Conservation (phyloP, 495 filamentous ascomycete species). For the Penicillium canariense region DNA sequence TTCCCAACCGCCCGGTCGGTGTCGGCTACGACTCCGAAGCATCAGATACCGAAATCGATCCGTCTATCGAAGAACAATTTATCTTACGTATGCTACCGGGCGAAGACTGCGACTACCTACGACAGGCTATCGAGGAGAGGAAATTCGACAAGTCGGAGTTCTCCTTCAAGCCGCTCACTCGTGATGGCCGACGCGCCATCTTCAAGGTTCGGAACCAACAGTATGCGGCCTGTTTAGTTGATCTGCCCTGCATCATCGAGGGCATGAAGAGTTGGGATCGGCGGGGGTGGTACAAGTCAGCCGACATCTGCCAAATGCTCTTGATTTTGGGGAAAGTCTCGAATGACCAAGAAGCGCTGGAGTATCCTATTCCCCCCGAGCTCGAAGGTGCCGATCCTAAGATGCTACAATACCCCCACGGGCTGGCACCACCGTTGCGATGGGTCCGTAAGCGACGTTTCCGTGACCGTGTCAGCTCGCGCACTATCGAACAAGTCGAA, state of each 20-base stretch:
- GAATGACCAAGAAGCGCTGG: constrained; percentile 71
- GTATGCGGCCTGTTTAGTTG: constrained; percentile 81
- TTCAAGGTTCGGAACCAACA: constrained; percentile 64
- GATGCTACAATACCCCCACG: constrained; percentile 81
- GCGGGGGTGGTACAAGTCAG: constrained; percentile 86
- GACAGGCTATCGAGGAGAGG: constrained; percentile 65
- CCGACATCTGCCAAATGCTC: constrained; percentile 95
- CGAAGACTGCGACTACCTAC: constrained; percentile 77
- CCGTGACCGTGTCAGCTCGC: constrained; percentile 68
- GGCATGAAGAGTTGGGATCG: constrained; percentile 96
- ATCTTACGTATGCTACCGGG: constrained; percentile 86
- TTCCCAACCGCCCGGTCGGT: constrained; percentile 62
- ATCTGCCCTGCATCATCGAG: constrained; percentile 89
- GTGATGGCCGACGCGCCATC: constrained; percentile 69
- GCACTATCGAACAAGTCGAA: constrained; percentile 87
- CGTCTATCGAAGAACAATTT: constrained; percentile 81
- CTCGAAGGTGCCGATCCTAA: constrained; percentile 57
- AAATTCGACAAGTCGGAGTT: constrained; percentile 69
- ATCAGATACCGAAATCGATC: constrained; percentile 83
- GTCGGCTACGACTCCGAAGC: constrained; percentile 98
- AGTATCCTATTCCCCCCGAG: constrained; percentile 60
- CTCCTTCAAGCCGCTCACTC: constrained; percentile 72
- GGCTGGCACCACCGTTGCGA: constrained; percentile 87
- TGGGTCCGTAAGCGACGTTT: constrained; percentile 84
- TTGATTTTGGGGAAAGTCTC: constrained; percentile 69